phyloP scores from a whole-genome alignment of 768 basidiomycete species.

The Coprinopsis sp. region DNA sequence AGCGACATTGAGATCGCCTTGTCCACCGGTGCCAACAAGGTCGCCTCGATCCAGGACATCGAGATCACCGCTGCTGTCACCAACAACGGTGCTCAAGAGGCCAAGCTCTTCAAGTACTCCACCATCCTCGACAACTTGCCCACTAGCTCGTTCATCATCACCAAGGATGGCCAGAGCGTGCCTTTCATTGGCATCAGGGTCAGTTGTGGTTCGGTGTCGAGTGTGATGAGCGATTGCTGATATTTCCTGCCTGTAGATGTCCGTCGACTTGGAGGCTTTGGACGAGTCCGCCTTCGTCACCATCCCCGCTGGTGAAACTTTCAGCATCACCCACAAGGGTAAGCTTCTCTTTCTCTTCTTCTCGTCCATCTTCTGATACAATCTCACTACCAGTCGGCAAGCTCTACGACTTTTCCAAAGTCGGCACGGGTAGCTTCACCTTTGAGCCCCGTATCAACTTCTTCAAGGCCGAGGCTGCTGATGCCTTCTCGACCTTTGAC shows the following conservation, averaged over 20 bases:
- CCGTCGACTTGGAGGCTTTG: slow-evolving; percentile 30
- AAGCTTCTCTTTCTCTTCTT: slow-evolving; percentile 1
- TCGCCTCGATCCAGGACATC: slow-evolving; percentile 35
- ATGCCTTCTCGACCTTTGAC: slow-evolving; percentile 23
- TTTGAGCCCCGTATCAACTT: slow-evolving; percentile 38
- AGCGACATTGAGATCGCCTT: slow-evolving; percentile 29
- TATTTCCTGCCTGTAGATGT: slow-evolving; percentile 22
- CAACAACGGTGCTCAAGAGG: slow-evolving; percentile 34
- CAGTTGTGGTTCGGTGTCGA: neutral
- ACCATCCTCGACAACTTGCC: slow-evolving; percentile 43
- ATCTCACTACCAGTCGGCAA: slow-evolving; percentile 26
- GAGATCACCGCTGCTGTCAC: slow-evolving; percentile 37
- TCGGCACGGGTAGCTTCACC: slow-evolving; percentile 35
- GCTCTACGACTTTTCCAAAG: slow-evolving; percentile 38
- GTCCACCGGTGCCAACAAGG: slow-evolving; percentile 21
- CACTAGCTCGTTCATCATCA: slow-evolving; percentile 40
- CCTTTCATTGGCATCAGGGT: slow-evolving; percentile 43
- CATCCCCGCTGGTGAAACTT: slow-evolving; percentile 36
- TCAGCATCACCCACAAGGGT: slow-evolving; percentile 38
- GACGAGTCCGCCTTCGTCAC: slow-evolving; percentile 36
- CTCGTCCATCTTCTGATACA: neutral
- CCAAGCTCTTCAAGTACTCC: slow-evolving; percentile 43
- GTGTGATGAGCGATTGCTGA: too few species aligned
- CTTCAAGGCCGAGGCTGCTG: slow-evolving; percentile 26
- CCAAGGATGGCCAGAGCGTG: slow-evolving; percentile 33